Conservation (phyloP, 441 rosid genomes). For the Flueggea neowawraea region DNA sequence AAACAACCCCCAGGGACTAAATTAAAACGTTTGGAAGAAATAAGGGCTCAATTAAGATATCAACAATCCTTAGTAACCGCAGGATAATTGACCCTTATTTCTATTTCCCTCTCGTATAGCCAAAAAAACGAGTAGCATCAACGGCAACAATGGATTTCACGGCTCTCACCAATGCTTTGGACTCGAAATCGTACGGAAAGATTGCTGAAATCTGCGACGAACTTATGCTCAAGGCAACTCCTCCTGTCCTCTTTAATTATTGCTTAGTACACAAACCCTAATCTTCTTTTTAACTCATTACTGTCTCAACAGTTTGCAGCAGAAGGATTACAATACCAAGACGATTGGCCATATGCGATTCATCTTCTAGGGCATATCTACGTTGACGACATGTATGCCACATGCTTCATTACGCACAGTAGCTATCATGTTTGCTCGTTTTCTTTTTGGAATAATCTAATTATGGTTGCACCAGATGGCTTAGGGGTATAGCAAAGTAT, state of each 20-base stretch:
- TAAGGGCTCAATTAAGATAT: too few relatives aligned
- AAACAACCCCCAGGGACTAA: too few relatives aligned
- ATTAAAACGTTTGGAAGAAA: too few relatives aligned
- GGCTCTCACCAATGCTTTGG: conserved; percentile 50
- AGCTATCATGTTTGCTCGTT: too few relatives aligned
- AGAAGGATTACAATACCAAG: conserved; percentile 66
- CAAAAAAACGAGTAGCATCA: background rate
- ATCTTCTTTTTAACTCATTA: background rate
- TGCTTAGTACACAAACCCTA: background rate
- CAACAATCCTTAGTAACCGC: too few relatives aligned
- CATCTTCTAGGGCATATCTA: conserved; percentile 83
- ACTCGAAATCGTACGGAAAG: conserved; percentile 54
- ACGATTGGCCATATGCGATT: conserved; percentile 85
- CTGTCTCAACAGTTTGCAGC: conserved; percentile 45
- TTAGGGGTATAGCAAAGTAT: too few relatives aligned
- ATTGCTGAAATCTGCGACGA: conserved; percentile 79
- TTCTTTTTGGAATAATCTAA: too few relatives aligned
- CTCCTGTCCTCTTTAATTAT: background rate
- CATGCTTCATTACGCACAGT: too few relatives aligned
- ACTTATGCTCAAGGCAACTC: conserved; percentile 66
- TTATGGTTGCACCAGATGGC: too few relatives aligned
- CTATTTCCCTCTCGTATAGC: too few relatives aligned
- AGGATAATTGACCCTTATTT: too few relatives aligned
- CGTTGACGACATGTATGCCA: conserved; percentile 52
- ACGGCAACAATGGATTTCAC: conserved; percentile 25